Conservation (phyloP, 257 asterid species). For the Anisodus tanguticus region DNA sequence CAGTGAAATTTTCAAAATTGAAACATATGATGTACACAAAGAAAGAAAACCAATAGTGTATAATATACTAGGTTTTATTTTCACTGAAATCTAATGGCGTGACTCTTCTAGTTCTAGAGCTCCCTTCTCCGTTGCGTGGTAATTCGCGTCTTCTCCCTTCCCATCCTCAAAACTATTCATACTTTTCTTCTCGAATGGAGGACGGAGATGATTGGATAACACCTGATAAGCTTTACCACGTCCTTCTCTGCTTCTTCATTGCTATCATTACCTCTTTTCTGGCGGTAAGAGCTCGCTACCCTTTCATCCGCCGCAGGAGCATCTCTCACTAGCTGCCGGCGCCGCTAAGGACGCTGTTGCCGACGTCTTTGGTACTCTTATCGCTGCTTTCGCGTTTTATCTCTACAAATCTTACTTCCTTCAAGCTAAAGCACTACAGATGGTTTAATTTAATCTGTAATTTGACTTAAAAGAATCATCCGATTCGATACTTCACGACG, state of each 20-base stretch:
- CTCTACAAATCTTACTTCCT: slow-evolving; percentile 34
- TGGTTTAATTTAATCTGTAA: slow-evolving; percentile 59
- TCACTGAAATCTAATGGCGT: neutral
- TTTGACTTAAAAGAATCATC: neutral
- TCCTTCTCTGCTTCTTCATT: slow-evolving; percentile 73
- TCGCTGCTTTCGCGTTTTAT: slow-evolving; percentile 54
- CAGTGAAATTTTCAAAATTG: neutral
- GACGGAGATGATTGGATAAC: slow-evolving; percentile 84
- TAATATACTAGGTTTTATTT: no score
- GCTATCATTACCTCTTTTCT: slow-evolving; percentile 52
- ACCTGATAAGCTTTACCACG: slow-evolving; percentile 66
- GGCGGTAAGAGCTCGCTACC: slow-evolving; percentile 51
- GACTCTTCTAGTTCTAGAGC: neutral
- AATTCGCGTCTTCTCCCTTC: neutral
- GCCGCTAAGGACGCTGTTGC: slow-evolving; percentile 74
- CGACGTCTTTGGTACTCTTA: slow-evolving; percentile 60
- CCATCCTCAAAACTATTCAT: neutral
- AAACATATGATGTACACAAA: neutral
- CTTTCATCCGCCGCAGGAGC: slow-evolving; percentile 66
- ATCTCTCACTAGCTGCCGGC: slow-evolving; percentile 65
- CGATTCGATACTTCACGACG: neutral
- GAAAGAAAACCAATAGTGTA: neutral
- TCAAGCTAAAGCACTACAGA: slow-evolving; percentile 46
- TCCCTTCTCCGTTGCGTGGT: no score
- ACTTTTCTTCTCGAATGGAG: slow-evolving; percentile 45